Conservation (phyloP, 768 basidiomycete species). For the Kwoniella botswanensis region DNA sequence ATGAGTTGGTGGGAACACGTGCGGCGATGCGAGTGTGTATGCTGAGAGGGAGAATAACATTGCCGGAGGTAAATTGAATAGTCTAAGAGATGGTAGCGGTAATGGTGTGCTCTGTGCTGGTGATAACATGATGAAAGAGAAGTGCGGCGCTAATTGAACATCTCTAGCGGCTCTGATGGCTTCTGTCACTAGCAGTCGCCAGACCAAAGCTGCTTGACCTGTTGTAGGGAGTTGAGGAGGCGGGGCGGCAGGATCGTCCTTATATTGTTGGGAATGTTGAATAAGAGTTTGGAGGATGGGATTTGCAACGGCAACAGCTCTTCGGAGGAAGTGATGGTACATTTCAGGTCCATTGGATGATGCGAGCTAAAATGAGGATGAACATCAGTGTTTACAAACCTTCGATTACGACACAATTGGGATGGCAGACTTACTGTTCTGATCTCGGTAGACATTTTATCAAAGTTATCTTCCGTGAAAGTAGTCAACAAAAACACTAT, state of each 20-base stretch:
- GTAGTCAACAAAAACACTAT: conserved; percentile 97
- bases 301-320: conserved; percentile 82
- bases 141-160: conserved; percentile 56
- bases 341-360: conserved; percentile 97
- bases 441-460: conserved; percentile 90
- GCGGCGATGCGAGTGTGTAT: conserved; percentile 49
- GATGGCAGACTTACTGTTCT: conserved; percentile 72
- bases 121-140: conserved; percentile 51
- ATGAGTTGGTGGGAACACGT: conserved; percentile 41
- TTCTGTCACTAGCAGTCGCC: conserved; percentile 56
- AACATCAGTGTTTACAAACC: conserved; percentile 11
- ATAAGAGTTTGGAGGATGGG: conserved; percentile 48
- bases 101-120: conserved; percentile 40
- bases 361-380: conserved; percentile 69
- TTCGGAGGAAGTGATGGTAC: conserved; percentile 95
- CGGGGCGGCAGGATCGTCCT: conserved; percentile 53
- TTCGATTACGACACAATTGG: background rate
- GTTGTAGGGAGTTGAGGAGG: conserved; percentile 45
- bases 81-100: conserved; percentile 44
- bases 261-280: conserved; percentile 48
- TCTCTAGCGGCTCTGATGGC: conserved; percentile 54
- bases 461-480: conserved; percentile 95
- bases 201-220: conserved; percentile 51
- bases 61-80: conserved; percentile 50
- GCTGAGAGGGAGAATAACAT: conserved; percentile 49